Evolutionary conservation across 106 monocot genomes (phyloP).

Genomic region (Triglochin maritima): DNA sequence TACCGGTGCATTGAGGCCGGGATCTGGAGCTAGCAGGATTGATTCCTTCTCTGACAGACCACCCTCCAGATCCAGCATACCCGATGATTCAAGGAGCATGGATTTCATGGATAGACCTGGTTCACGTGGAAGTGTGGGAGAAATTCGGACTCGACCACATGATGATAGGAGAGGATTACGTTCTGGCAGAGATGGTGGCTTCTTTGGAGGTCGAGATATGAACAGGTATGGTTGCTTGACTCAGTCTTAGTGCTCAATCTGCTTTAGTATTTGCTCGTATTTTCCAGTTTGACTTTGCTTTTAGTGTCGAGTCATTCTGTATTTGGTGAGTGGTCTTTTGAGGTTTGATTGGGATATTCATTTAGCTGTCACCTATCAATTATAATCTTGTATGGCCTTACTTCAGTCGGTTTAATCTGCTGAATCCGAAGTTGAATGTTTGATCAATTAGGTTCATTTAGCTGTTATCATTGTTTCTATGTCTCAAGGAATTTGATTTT

Average conservation of each 20-base stretch:
- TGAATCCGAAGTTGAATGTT: no score
- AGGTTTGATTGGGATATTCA: no score
- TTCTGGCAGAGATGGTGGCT: slow-evolving; percentile 33
- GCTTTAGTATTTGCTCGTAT: not conserved
- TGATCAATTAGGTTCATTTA: no score
- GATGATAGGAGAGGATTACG: slow-evolving; percentile 60
- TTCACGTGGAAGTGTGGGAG: slow-evolving; percentile 58
- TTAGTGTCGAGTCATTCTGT: not conserved
- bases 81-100: slow-evolving; percentile 41
- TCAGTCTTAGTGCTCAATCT: not conserved
- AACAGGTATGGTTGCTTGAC: slow-evolving; percentile 39
- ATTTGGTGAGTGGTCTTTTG: no score
- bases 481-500: no score
- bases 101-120: slow-evolving; percentile 60
- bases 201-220: slow-evolving; percentile 28
- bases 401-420: no score
- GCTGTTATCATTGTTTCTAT: no score
- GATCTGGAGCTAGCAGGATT: slow-evolving; percentile 43
- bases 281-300: not conserved
- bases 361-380: no score
- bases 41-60: slow-evolving; percentile 30
- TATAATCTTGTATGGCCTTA: no score
- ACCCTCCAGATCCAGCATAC: slow-evolving; percentile 34
- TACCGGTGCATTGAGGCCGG: slow-evolving; percentile 30
- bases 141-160: slow-evolving; percentile 28